Conservation (phyloP, 805 yeast genomes). For the Pichia rugopelliculosa region DNA sequence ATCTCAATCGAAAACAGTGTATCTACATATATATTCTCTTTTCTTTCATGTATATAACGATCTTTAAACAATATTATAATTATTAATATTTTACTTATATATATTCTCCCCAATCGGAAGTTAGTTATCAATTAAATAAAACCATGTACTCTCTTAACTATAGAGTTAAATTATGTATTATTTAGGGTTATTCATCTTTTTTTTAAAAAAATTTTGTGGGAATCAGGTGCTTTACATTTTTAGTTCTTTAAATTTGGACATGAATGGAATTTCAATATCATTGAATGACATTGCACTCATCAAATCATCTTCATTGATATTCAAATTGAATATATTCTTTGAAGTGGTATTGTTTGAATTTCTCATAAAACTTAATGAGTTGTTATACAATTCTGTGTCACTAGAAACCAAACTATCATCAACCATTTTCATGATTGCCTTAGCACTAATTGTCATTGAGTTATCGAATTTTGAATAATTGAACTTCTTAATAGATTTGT, state of each 20-base stretch:
- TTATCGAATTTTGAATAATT: conserved; percentile 28
- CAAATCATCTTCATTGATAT: conserved; percentile 28
- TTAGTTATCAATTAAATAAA: too few species aligned
- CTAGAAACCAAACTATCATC: conserved; percentile 32
- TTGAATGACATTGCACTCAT: conserved; percentile 18
- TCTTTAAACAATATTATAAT: too few species aligned
- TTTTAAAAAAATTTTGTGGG: too few species aligned
- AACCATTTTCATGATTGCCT: conserved; percentile 32
- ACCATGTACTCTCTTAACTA: too few species aligned
- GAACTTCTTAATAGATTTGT: conserved; percentile 1
- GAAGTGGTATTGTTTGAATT: neutral
- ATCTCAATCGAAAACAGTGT: too few species aligned
- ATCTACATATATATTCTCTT: too few species aligned
- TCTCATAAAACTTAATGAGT: conserved; percentile 15
- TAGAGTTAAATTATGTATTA: too few species aligned
- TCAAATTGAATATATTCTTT: conserved; percentile 11
- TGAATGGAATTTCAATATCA: conserved; percentile 2
- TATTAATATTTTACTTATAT: too few species aligned
- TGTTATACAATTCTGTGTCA: conserved; percentile 26
- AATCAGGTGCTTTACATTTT: neutral
- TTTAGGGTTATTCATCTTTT: too few species aligned
- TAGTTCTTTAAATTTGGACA: conserved; percentile 1
- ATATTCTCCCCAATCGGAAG: too few species aligned
- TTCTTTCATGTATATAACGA: too few species aligned
- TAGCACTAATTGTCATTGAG: conserved; percentile 31